Evolutionary conservation across 768 basidiomycete species (phyloP).

Genomic region (Boletellus sp.): DNA sequence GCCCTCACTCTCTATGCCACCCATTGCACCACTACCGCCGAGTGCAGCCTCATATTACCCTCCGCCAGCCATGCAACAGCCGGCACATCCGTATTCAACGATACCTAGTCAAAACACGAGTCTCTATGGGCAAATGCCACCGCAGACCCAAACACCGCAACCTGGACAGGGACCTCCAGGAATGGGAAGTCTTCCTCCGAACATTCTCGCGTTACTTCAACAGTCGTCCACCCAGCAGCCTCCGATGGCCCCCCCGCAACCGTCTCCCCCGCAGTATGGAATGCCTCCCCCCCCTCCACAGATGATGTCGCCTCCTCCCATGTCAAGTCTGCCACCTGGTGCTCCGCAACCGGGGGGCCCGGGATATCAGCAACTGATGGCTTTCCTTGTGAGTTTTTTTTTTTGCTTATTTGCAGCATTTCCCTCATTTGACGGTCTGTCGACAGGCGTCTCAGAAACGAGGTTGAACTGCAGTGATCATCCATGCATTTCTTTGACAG

Average conservation of each 20-base stretch:
- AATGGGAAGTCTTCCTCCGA: constrained; percentile 52
- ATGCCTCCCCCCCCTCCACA: constrained; percentile 40
- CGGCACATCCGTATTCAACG: constrained; percentile 19
- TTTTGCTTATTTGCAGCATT: not conserved
- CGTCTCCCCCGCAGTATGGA: constrained; percentile 30
- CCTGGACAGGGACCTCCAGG: constrained; percentile 34
- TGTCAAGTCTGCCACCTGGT: constrained; percentile 38
- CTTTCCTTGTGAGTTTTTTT: constrained; percentile 54
- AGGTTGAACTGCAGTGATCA: constrained; percentile 5
- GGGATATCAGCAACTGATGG: constrained; percentile 65
- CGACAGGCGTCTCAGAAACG: constrained; percentile 30
- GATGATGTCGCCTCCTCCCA: constrained; percentile 45
- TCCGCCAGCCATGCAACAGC: constrained; percentile 33
- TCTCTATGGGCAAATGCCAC: constrained; percentile 30
- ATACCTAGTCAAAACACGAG: constrained; percentile 18
- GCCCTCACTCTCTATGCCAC: constrained; percentile 33
- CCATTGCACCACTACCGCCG: constrained; percentile 27
- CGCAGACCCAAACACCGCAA: constrained; percentile 29
- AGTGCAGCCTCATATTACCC: constrained; percentile 42
- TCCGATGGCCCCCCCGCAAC: constrained; percentile 31
- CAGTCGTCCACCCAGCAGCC: constrained; percentile 40
- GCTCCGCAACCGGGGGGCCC: constrained; percentile 40
- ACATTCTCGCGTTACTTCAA: constrained; percentile 66
- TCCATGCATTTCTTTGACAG: not conserved
- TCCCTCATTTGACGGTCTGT: not conserved